phyloP scores from a whole-genome alignment of 192 early-diverging fungal genomes.

The Backusella sp. region DNA sequence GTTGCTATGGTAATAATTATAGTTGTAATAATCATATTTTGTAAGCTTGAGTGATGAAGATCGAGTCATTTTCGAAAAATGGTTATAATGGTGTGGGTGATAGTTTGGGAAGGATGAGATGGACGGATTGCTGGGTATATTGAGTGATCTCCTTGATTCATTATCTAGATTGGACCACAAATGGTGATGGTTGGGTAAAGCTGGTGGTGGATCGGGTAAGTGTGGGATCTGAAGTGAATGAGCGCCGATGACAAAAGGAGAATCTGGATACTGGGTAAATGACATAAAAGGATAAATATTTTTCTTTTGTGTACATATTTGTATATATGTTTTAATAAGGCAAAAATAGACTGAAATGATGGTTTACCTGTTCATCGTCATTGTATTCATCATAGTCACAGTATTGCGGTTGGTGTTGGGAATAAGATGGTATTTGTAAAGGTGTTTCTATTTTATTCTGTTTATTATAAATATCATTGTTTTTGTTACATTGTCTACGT shows the following conservation, averaged over 20 bases:
- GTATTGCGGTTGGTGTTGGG: background rate
- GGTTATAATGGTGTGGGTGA: background rate
- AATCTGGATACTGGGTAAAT: conserved; percentile 6
- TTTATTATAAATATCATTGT: background rate
- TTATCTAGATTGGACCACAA: background rate
- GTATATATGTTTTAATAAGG: background rate
- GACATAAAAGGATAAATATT: conserved; percentile 3
- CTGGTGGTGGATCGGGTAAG: background rate
- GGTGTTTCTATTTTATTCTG: background rate
- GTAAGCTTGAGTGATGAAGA: background rate
- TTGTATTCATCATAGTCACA: background rate
- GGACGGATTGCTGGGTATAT: background rate
- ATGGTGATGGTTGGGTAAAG: background rate
- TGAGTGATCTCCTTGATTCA: background rate
- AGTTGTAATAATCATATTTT: background rate
- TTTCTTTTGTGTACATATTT: background rate
- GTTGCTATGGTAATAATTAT: background rate
- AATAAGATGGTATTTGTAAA: conserved; percentile 5
- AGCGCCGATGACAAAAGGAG: conserved; percentile 6
- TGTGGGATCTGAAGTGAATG: conserved; percentile 10
- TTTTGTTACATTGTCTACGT: conserved; percentile 1
- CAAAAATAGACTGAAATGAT: background rate
- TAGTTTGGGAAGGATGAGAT: background rate
- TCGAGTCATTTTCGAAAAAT: background rate
- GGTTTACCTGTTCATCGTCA: background rate